Percentiles rank a stretch among this genome's conserved stretches.
Conservation (phyloP, 2,329 filamentous ascomycete genomes). For the Setomelanomma holmii region DNA sequence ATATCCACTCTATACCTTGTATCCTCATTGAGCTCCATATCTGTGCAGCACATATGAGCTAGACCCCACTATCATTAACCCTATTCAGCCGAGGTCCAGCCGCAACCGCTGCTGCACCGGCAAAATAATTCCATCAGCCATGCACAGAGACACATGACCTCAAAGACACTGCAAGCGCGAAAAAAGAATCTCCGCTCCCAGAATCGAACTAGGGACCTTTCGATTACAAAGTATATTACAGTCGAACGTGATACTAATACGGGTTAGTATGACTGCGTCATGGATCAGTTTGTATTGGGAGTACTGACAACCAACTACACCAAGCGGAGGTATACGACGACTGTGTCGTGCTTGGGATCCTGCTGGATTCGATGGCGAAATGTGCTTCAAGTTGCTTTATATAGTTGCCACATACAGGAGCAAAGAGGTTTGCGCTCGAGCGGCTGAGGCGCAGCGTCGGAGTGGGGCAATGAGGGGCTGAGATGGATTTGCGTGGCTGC, state of each 20-base stretch:
- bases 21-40: neutral
- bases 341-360: constrained; percentile 28
- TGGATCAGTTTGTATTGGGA: neutral
- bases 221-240: constrained; percentile 44
- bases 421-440: too few relatives aligned
- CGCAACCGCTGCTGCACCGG: neutral
- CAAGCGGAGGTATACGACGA: constrained; percentile 31
- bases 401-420: too few relatives aligned
- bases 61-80: neutral
- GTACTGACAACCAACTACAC: constrained; percentile 40
- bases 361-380: neutral
- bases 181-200: constrained; percentile 42
- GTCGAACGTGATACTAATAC: constrained; percentile 42
- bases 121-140: neutral
- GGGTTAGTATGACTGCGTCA: neutral
- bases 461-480: too few relatives aligned
- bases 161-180: neutral
- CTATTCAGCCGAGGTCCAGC: neutral
- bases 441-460: too few relatives aligned
- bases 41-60: neutral
- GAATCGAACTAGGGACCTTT: constrained; percentile 44
- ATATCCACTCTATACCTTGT: neutral
- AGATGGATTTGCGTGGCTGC: too few relatives aligned
- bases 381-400: too few relatives aligned
- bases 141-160: neutral